Base-by-base conservation (phyloP, 306 rosid genomes). In the Quercus glauca region DNA sequence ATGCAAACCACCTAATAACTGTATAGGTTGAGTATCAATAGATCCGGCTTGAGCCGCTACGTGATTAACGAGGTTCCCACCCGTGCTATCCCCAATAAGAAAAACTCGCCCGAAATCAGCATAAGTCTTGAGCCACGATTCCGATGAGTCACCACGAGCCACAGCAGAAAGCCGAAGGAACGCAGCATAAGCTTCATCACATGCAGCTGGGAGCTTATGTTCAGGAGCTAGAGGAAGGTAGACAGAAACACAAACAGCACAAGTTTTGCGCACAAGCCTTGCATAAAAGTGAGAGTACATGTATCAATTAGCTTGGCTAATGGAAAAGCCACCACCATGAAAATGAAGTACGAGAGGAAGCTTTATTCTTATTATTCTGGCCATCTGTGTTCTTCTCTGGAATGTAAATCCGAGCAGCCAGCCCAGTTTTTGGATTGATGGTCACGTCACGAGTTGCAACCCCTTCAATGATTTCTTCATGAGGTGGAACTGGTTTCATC, bases 191-290 rank as follows among this genome's bases (percentile, higher is more conserved):
- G 53, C 53, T 49, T 49, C 53, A 49, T 49, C 69, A 3, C 69
- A 56, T 7, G 69, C 55, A 20, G 78, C 69, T 14, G 69, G 78
- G 20, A 74, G 69, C 69, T 56, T 74, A 20, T 74, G 69, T 17
- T 74, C 78, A 0, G 69, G 78, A 37, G 78, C 78, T 11, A 74
- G 23, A 15, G 78, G 78, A 65, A 74, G 60, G 9, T 56, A 74
- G 5, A 74, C 69, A n/a, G 78, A 74, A 18, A 74, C 69, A 1
- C 45, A 35, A 1, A 35, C 33, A 1, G 21, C 49, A 20, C 56
- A 20, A 31, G 68, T 43, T 8, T 6, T n/a, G 55, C 69, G 20
- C 20, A 58, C 78, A 26, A 58, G 68, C 13, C 21, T 6, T 10
- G 78, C 31, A 5, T 74, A 74, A 18, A 74, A 74, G 33, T 57